These are phyloP conservation scores for Rhizopus sp. DNA, from an alignment of 371 early-diverging fungal species.

Conservation along the genomic window DNA sequence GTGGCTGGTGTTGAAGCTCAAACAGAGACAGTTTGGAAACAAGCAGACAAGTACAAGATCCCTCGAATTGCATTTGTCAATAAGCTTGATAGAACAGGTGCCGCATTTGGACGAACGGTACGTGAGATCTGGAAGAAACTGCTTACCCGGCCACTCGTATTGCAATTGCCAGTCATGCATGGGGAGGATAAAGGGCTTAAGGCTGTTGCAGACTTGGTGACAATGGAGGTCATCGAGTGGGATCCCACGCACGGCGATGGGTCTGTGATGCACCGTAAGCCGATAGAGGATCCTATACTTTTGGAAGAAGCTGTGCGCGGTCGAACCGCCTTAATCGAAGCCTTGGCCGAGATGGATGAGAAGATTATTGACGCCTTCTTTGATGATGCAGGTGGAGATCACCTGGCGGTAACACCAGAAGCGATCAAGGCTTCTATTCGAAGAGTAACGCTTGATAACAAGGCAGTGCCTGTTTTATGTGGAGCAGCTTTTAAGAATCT, in stretches of 20 bases:
- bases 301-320: conserved; percentile 56
- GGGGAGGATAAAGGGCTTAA: conserved; percentile 41
- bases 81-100: conserved; percentile 92
- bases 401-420: conserved; percentile 56
- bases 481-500: conserved; percentile 90
- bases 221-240: conserved; percentile 76
- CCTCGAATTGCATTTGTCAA: conserved; percentile 92
- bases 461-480: conserved; percentile 84
- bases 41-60: conserved; percentile 82
- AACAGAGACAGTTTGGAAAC: conserved; percentile 93
- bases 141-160: conserved; percentile 68
- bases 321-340: conserved; percentile 76
- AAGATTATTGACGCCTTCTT: conserved; percentile 82
- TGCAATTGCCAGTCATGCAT: conserved; percentile 75
- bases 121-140: conserved; percentile 67
- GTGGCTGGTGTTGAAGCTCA: conserved; percentile 98
- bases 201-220: conserved; percentile 79
- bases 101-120: conserved; percentile 67
- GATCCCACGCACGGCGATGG: conserved; percentile 56
- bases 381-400: conserved; percentile 67
- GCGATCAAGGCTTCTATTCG: conserved; percentile 73
- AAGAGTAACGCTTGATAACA: conserved; percentile 66
- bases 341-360: conserved; percentile 86
- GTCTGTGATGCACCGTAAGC: conserved; percentile 31
- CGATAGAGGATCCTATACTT: conserved; percentile 32